Evolutionary conservation across 2,329 filamentous ascomycete species (phyloP).

Genomic region (Calonectria henricotiae): DNA sequence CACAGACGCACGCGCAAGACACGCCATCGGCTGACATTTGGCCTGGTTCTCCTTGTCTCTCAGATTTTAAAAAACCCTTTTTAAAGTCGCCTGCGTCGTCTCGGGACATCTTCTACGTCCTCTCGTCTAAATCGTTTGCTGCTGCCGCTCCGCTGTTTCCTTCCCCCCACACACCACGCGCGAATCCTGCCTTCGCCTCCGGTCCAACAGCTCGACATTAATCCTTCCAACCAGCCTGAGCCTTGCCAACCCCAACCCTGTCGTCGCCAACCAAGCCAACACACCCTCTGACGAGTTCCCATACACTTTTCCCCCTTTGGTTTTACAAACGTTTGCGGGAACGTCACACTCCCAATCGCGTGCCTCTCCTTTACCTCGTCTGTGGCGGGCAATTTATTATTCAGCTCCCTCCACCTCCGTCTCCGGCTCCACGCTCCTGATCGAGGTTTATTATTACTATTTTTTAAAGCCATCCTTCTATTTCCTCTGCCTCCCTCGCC

Average conservation of each 20-base stretch:
- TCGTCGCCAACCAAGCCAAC: conserved; percentile 25
- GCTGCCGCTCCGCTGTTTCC: conserved; percentile 35
- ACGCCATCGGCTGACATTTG: conserved; percentile 32
- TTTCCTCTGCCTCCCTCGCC: conserved; percentile 23
- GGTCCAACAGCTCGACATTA: conserved; percentile 20
- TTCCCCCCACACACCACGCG: conserved; percentile 17
- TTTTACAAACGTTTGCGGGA: conserved; percentile 11
- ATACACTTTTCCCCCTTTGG: conserved; percentile 28
- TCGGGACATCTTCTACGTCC: conserved; percentile 2
- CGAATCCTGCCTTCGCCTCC: not conserved
- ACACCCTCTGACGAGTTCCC: conserved; percentile 24
- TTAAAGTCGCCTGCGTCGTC: conserved; percentile 14
- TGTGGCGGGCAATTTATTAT: conserved; percentile 4
- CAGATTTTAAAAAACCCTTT: conserved; percentile 7
- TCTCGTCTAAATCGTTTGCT: conserved; percentile 30
- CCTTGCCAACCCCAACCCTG: conserved; percentile 24
- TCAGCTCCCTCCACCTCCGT: not conserved
- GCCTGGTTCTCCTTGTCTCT: conserved; percentile 10
- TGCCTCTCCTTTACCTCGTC: conserved; percentile 13
- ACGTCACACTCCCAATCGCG: conserved; percentile 2
- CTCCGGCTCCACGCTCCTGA: conserved; percentile 1
- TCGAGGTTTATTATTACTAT: not conserved
- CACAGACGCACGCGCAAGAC: conserved; percentile 35
- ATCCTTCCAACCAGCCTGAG: conserved; percentile 30
- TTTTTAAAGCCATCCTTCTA: not conserved